Evolutionary conservation across 1,284 basidiomycete genomes (phyloP), one percentile per base, ranked within the genome.

Genomic region (Mycosarcoma mackinlayi): DNA sequence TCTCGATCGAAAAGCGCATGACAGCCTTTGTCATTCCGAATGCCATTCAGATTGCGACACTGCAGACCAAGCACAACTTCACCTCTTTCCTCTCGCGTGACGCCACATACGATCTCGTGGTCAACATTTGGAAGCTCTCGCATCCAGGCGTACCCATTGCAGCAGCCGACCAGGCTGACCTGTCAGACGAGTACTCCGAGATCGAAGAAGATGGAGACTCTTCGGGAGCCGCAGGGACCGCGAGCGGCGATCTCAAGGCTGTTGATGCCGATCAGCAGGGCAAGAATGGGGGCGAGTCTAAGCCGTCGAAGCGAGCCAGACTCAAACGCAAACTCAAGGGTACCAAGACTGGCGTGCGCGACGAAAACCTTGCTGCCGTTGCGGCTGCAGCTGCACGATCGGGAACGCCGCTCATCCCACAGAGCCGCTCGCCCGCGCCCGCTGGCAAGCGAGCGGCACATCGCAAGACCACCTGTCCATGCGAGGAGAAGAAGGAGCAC

Each of bases 11-110:
- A 83, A 98, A 98, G 87, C 92, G 91, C 76, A 98, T 95, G 93
- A 98, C 96, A 0, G 95, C 95, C 1, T 92, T 96, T 73, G 93
- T 99, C 59, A 99, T 98, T 67, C 95, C 96, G 13, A 99, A 98
- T 82, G 95, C 94, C 9, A 95, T 99, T 73, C 91, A 92, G 76
- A 88, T 98, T 53, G 88, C 90, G 13, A 97, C 95, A 0, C 86
- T 88, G 25, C 89, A 90, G 63, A 83, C 84, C 35, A 85, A 85
- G 86, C 93, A 98, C 84, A 92, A 90, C 0, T 98, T 98, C 79
- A 92, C 94, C 0, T 96, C 94, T 6, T 94, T 99, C 86, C 89
- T 98, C 69, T 92, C 94, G 0, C 89, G 96, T 18, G 95, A 99
- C 83, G 93, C 93, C 31, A 94, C 94, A 0, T 95, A 90, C 84